phyloP scores from a whole-genome alignment of 495 filamentous ascomycete genomes.

The Hypoxylon cercidicola region DNA sequence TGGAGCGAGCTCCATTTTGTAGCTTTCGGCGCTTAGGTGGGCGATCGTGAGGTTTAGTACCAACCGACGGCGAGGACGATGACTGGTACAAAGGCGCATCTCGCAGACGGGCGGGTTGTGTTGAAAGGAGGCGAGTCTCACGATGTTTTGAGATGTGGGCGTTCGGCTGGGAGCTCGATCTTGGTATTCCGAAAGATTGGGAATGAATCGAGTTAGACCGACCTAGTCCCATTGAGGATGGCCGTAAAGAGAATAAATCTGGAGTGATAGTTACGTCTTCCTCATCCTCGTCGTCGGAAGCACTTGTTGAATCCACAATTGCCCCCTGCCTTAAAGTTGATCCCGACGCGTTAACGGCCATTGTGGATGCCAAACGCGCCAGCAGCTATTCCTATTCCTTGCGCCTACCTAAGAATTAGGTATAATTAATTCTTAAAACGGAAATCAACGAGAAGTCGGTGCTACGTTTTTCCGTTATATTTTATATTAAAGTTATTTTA shows the following conservation, averaged over 20 bases:
- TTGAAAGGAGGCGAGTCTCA: background rate
- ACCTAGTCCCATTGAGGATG: background rate
- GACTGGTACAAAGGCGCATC: background rate
- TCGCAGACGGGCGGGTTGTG: background rate
- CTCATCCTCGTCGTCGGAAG: conserved; percentile 18
- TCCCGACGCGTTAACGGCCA: conserved; percentile 22
- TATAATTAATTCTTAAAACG: conserved; percentile 14
- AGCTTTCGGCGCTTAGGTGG: conserved; percentile 31
- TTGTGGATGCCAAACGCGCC: conserved; percentile 13
- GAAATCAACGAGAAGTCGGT: background rate
- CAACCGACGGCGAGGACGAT: background rate
- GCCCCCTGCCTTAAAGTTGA: conserved; percentile 4
- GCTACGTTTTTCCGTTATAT: conserved; percentile 8
- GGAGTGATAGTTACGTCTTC: background rate
- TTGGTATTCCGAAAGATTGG: background rate
- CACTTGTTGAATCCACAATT: conserved; percentile 20
- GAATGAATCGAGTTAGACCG: background rate
- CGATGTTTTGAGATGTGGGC: background rate
- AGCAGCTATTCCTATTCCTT: conserved; percentile 10
- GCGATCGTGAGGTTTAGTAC: conserved; percentile 1
- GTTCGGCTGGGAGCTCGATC: background rate
- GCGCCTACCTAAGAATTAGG: conserved; percentile 14
- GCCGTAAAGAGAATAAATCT: background rate
- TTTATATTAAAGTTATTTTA: conserved; percentile 12
- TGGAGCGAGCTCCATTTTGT: background rate